Evolutionary conservation across 352 stramenopile genomes (phyloP), one percentile per base, ranked within the genome.

Genomic region (Globisporangium mamillatum): DNA sequence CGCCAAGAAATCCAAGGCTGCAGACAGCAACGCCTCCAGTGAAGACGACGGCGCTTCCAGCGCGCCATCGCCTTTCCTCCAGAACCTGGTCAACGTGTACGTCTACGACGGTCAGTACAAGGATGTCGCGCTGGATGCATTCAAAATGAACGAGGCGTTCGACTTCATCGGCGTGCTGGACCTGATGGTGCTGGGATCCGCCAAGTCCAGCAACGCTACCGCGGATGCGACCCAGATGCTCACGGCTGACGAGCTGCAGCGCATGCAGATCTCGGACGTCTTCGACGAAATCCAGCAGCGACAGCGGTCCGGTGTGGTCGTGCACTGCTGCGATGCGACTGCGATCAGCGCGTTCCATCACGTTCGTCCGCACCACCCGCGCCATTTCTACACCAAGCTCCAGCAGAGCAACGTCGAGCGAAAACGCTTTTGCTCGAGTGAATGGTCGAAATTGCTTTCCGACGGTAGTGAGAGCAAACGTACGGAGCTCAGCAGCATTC

Each of bases 111-210:
- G 75, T 1, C 82, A 92, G 66, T 90, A 84, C 69, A 70, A 76
- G 34, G 73, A 77, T 56, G 64, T 81, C 4, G 41, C 66, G 3
- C 36, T 90, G 34, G 79, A 89, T 54, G 73, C 71, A 4, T 95
- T 92, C 65, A 91, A 88, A 64, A 85, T 95, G 56, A 95, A 95
- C 74, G 83, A 92, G 60, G 76, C 84, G 18, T 95, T 93, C 34
- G 87, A 95, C 63, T 95, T 95, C 65, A 72, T 90, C 3, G 87
- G 85, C 14, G 78, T 91, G 20, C 71, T 93, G 29, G 87, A 95
- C 63, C 63, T 93, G 20, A 76, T 87, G 57, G 79, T 91, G 2
- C 54, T 81, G 0, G 75, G 72, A 1, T 61, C 79, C 1, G 54
- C 68, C 9, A 60, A 60, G 27, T 10, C 55, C 55, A 41, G 1